These are phyloP conservation scores for Ascochyta viciae-villosae DNA, from an alignment of 2,329 filamentous ascomycete species.

Conservation along the genomic window DNA sequence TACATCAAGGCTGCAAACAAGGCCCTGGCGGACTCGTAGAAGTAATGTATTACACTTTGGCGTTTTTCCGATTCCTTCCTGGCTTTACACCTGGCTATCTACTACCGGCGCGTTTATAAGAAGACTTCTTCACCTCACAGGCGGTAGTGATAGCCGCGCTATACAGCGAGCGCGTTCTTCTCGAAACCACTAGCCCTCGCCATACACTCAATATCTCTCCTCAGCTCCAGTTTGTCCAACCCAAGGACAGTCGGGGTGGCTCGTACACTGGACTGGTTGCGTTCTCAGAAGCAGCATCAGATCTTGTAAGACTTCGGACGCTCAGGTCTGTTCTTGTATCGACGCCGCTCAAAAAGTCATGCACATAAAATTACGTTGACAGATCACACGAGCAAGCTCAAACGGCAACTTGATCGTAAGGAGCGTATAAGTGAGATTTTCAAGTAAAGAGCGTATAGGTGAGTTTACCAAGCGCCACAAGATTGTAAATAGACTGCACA, in stretches of 20 bases:
- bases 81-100: too few relatives aligned
- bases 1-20: constrained; percentile 34
- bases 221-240: neutral
- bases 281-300: neutral
- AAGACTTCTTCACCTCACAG: neutral
- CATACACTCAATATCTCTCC: neutral
- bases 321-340: neutral
- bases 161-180: neutral
- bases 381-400: neutral
- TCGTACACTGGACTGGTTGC: neutral
- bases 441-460: neutral
- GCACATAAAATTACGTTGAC: too few relatives aligned
- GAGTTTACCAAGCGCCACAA: neutral
- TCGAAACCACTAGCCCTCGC: neutral
- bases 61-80: too few relatives aligned
- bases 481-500: neutral
- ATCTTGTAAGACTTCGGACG: neutral
- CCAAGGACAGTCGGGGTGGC: neutral
- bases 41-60: too few relatives aligned
- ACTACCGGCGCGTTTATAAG: neutral
- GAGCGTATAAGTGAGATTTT: neutral
- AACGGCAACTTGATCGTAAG: neutral
- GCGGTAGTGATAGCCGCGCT: neutral
- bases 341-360: neutral
- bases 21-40: neutral